Evolutionary conservation across 2,329 filamentous ascomycete genomes (phyloP).

Genomic region (Massarina eburnea): DNA sequence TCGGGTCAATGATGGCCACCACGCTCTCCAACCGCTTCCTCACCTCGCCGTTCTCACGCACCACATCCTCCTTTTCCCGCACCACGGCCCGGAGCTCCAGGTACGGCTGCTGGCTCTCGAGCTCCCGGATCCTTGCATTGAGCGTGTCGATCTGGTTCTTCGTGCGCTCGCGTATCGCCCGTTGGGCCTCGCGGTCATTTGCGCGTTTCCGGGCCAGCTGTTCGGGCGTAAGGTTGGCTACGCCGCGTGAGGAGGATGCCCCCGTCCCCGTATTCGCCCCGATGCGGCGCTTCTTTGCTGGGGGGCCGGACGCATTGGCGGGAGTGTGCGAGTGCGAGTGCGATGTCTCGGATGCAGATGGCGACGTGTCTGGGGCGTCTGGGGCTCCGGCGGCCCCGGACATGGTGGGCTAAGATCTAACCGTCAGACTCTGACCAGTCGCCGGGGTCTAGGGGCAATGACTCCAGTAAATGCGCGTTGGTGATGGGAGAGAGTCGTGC

Average conservation of each 20-base stretch:
- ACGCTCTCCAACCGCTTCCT: slow-evolving; percentile 67
- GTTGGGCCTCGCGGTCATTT: slow-evolving; percentile 86
- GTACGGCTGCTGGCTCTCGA: slow-evolving; percentile 79
- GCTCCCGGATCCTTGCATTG: slow-evolving; percentile 71
- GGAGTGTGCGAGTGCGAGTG: too few species aligned
- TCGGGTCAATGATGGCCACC: slow-evolving; percentile 64
- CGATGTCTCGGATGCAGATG: too few species aligned
- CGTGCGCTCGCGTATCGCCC: slow-evolving; percentile 80
- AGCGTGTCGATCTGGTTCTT: slow-evolving; percentile 76
- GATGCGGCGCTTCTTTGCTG: slow-evolving; percentile 36
- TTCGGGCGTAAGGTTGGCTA: slow-evolving; percentile 83
- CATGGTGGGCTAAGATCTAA: slow-evolving; percentile 7
- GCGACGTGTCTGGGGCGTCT: slow-evolving; percentile 8
- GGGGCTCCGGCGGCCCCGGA: slow-evolving; percentile 15
- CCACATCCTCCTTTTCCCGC: slow-evolving; percentile 73
- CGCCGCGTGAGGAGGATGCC: slow-evolving; percentile 62
- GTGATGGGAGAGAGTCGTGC: slow-evolving; percentile 2
- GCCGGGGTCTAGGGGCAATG: slow-evolving; percentile 6
- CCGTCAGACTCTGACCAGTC: not conserved
- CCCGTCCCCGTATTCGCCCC: not conserved
- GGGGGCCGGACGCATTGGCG: too few species aligned
- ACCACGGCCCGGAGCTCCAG: slow-evolving; percentile 78
- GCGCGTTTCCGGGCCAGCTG: slow-evolving; percentile 88
- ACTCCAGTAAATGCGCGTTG: too few species aligned
- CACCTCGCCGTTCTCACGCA: slow-evolving; percentile 79